These are phyloP conservation scores for Isochrysis galbana DNA, from an alignment of 78 protist genomes.

Conservation along the genomic window DNA sequence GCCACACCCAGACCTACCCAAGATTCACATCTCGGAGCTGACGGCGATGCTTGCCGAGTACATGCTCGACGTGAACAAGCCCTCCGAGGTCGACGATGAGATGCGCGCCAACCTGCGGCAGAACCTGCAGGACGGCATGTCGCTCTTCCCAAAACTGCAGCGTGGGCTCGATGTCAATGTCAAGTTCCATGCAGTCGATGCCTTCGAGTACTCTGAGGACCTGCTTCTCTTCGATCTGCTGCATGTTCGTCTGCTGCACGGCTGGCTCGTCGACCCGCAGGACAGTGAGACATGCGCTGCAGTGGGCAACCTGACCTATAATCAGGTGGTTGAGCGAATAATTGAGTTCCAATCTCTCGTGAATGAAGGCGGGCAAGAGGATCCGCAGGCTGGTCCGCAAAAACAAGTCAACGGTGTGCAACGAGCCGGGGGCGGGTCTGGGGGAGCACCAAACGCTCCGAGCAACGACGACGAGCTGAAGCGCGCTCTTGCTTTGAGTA, in stretches of 20 bases:
- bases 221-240: constrained; percentile 43
- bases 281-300: neutral
- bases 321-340: neutral
- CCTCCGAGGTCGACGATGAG: neutral
- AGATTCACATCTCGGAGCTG: neutral
- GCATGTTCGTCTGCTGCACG: constrained; percentile 46
- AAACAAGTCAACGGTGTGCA: too few species aligned
- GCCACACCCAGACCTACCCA: neutral
- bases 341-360: too few species aligned
- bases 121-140: neutral
- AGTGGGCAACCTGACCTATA: neutral
- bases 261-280: constrained; percentile 58
- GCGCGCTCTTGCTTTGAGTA: too few species aligned
- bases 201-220: neutral
- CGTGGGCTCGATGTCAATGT: constrained; percentile 55
- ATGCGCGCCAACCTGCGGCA: neutral
- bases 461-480: too few species aligned
- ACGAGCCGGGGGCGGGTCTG: too few species aligned
- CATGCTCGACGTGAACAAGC: neutral
- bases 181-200: neutral
- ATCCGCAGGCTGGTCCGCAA: too few species aligned
- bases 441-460: too few species aligned
- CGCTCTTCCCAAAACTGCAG: constrained; percentile 5
- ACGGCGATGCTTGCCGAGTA: neutral
- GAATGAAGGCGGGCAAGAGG: too few species aligned